These are phyloP conservation scores for Gryganskiella cystojenkinii DNA, from an alignment of 192 early-diverging fungal species.

Conservation along the genomic window DNA sequence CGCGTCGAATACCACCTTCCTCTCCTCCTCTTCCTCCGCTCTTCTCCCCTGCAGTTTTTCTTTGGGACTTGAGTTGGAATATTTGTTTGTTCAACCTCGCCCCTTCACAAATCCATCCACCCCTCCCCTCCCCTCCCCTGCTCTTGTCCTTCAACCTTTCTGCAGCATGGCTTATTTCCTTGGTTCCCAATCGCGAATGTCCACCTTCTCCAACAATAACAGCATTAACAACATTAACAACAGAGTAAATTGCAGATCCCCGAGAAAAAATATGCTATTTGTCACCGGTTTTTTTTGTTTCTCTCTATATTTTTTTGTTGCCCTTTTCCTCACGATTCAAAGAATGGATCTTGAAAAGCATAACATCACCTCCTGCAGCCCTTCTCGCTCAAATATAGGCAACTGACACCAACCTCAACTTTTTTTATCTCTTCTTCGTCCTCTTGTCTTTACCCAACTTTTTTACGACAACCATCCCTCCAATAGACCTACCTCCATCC, in stretches of 20 bases:
- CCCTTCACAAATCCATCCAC: neutral
- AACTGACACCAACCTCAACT: neutral
- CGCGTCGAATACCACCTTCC: neutral
- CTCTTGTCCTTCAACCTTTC: constrained; percentile 89
- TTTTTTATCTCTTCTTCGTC: neutral
- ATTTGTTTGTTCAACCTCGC: neutral
- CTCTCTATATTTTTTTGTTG: neutral
- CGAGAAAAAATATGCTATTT: too few relatives aligned
- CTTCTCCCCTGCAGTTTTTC: neutral
- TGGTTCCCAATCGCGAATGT: too few relatives aligned
- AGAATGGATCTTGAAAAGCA: too few relatives aligned
- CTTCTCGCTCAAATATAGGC: neutral
- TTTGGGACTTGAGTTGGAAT: constrained; percentile 78
- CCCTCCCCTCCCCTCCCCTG: neutral
- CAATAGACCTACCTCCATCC: constrained; percentile 27
- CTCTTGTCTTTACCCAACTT: neutral
- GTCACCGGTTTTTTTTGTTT: neutral
- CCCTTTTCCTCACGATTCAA: too few relatives aligned
- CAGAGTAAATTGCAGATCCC: neutral
- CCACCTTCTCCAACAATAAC: neutral
- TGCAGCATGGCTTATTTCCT: too few relatives aligned
- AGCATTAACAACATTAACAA: neutral
- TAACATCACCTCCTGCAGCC: neutral
- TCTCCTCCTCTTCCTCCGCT: neutral
- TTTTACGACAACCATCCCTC: neutral